Conservation (phyloP, 148 eudicot species). For the Rhododendron ferrugineum region DNA sequence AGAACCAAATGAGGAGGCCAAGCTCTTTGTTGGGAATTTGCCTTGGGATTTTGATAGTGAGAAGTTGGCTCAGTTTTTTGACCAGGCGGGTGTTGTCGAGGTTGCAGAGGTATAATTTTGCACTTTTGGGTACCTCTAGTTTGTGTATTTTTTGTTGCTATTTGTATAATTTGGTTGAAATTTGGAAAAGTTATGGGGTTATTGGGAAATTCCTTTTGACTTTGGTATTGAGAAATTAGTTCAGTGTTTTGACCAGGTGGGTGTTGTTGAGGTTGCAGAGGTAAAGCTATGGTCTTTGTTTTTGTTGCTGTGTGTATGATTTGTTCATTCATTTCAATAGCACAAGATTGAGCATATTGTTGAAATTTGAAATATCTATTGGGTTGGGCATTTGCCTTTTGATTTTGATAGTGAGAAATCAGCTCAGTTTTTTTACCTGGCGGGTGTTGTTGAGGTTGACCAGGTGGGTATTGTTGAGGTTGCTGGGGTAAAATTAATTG, state of each 20-base stretch:
- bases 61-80: slow-evolving; percentile 63
- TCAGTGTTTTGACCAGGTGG: no score
- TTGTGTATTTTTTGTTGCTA: neutral
- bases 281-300: no score
- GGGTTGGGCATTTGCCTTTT: slow-evolving; percentile 56
- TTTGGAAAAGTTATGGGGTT: no score
- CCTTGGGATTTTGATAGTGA: slow-evolving; percentile 70
- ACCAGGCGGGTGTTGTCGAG: slow-evolving; percentile 77
- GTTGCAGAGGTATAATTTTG: slow-evolving; percentile 48
- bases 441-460: slow-evolving; percentile 77
- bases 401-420: slow-evolving; percentile 63
- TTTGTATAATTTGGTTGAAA: neutral
- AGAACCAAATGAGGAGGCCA: slow-evolving; percentile 64
- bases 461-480: slow-evolving; percentile 75
- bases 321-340: neutral
- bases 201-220: no score
- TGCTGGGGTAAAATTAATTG: slow-evolving; percentile 42
- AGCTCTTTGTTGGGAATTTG: slow-evolving; percentile 74
- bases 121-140: neutral
- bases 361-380: neutral
- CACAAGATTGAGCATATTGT: neutral
- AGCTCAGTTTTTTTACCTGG: slow-evolving; percentile 57
- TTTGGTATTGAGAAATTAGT: no score
- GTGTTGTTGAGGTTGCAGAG: no score
- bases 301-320: neutral